phyloP scores from a whole-genome alignment of 345 rosid species.

The Corymbia maculata region DNA sequence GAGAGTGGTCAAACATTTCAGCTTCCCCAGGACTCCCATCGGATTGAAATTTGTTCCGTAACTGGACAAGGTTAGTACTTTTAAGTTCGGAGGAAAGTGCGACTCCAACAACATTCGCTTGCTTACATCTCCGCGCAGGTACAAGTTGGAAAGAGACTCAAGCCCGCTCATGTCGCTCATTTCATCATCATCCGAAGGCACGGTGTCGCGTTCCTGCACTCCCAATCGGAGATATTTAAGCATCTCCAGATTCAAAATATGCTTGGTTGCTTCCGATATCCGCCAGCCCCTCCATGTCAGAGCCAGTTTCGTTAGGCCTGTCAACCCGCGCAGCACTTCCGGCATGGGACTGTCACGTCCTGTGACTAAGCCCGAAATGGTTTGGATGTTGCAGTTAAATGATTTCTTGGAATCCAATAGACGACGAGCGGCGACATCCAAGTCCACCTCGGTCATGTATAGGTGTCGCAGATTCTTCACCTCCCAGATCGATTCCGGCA shows the following conservation, averaged over 20 bases:
- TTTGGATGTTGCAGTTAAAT: slow-evolving; percentile 3
- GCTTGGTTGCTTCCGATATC: neutral
- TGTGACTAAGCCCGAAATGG: slow-evolving; percentile 15
- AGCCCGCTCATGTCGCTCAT: too few species aligned
- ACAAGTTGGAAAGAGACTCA: slow-evolving; percentile 4
- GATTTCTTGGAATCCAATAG: neutral
- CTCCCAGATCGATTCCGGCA: slow-evolving; percentile 16
- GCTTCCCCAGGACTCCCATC: slow-evolving; percentile 4
- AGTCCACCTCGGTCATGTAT: slow-evolving; percentile 2
- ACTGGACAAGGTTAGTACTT: slow-evolving; percentile 16
- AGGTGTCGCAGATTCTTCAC: slow-evolving; percentile 7
- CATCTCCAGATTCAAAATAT: neutral
- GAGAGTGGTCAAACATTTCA: slow-evolving; percentile 10
- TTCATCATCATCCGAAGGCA: too few species aligned
- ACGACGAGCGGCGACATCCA: neutral
- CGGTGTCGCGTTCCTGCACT: too few species aligned
- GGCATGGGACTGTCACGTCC: neutral
- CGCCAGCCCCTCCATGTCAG: too few species aligned
- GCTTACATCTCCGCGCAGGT: slow-evolving; percentile 13
- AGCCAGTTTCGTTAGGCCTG: slow-evolving; percentile 8
- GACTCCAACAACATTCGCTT: neutral
- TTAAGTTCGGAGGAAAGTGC: slow-evolving; percentile 5
- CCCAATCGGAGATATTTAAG: slow-evolving; percentile 15
- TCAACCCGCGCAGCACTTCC: neutral
- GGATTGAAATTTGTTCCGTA: too few species aligned